Base-by-base conservation (phyloP, 306 rosid species). In the Geum urbanum region DNA sequence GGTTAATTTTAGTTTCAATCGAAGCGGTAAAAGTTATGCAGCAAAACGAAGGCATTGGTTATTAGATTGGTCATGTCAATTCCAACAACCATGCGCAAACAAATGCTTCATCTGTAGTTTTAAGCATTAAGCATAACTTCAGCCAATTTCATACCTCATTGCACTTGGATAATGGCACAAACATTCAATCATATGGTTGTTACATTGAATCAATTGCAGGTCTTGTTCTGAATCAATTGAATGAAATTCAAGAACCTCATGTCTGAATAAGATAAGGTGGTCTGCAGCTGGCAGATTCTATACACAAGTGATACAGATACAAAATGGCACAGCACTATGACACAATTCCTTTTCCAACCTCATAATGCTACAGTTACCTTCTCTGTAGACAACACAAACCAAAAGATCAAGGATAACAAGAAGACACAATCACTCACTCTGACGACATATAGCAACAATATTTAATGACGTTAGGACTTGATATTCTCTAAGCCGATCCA, bases 401-500 rank as follows among this genome's bases (percentile, higher is more conserved):
- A 47, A 41, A 56, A 9, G 8, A 72, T 18, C 67, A 62, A 61
- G 74, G 47, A 70, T 22, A 58, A 65, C 49, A 46, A 66, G 16
- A 60, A 72, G 61, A 53, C 61, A 68, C 55, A 66, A n/a, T 58
- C 74, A n/a, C 74, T 67, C 65, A 63, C 63, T 7, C 53, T 3
- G 35, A 52, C 57, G 9, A 19, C 22, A 50, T 59, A 48, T 3
- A 7, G 43, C 50, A 61, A 52, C 9, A 53, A 41, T 22, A 32
- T 24, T 27, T 49, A 60, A 71, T 44, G 70, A 52, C 74, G 1
- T 32, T 55, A 70, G 44, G 52, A 62, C 51, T 32, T 22, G 51
- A 63, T 51, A 35, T 58, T 48, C 67, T 51, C 71, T 78, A 95
- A 35, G 92, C 97, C 1, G 99, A 95, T 74, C 97, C 97, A 72